A percentile compares a stretch with the other conserved stretches of the same genome.
Evolutionary conservation across 2,329 filamentous ascomycete species (phyloP).

Genomic region (Hymenoscyphus fraxineus): DNA sequence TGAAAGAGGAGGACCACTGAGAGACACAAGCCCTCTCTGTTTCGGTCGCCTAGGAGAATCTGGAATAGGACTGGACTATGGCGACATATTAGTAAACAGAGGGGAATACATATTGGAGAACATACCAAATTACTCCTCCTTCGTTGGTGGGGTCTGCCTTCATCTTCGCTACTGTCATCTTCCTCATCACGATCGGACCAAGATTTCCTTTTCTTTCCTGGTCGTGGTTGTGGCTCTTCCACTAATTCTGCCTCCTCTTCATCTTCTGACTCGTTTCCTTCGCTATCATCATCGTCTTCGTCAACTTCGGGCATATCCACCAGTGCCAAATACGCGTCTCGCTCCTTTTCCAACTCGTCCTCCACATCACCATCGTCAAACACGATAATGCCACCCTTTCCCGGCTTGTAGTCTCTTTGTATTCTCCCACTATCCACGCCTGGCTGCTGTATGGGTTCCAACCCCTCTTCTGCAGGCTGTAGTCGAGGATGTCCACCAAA

Average conservation of each 20-base stretch:
- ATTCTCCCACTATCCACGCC: constrained; percentile 75
- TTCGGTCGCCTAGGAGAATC: constrained; percentile 58
- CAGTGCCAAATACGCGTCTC: constrained; percentile 79
- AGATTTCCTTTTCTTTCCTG: constrained; percentile 73
- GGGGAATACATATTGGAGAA: constrained; percentile 10
- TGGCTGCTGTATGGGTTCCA: constrained; percentile 40
- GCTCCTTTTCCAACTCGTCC: constrained; percentile 69
- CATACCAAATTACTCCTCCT: constrained; percentile 84
- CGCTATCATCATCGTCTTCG: constrained; percentile 54
- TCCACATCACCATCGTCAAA: constrained; percentile 96
- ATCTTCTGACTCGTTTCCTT: constrained; percentile 47
- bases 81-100: constrained; percentile 16
- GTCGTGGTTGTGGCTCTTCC: constrained; percentile 48
- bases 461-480: constrained; percentile 44
- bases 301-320: constrained; percentile 83
- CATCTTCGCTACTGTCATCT: constrained; percentile 63
- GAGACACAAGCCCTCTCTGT: constrained; percentile 56
- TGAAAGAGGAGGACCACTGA: constrained; percentile 46
- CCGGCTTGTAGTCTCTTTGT: constrained; percentile 66
- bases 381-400: constrained; percentile 83
- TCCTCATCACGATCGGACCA: constrained; percentile 69
- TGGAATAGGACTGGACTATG: constrained; percentile 62
- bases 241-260: constrained; percentile 57
- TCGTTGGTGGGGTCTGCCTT: constrained; percentile 72
- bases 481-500: constrained; percentile 68